These are phyloP conservation scores for Exsudoporus frostii DNA, from an alignment of 768 basidiomycete species.

Conservation along the genomic window DNA sequence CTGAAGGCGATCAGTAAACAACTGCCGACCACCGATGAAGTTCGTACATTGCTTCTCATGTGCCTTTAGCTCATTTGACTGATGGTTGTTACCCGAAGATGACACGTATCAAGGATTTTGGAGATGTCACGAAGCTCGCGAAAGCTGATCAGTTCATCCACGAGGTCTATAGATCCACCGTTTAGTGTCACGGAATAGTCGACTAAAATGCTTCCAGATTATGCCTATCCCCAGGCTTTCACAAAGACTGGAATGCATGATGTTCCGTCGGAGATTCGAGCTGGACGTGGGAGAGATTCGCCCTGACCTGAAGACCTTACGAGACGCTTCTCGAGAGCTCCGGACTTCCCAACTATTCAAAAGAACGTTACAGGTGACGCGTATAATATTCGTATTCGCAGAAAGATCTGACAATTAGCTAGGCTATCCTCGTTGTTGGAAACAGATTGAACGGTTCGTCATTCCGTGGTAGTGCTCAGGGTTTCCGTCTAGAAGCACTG, in stretches of 20 bases:
- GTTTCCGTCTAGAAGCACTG: slow-evolving; percentile 81
- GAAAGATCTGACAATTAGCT: neutral
- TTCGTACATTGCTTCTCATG: slow-evolving; percentile 22
- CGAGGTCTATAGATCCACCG: slow-evolving; percentile 48
- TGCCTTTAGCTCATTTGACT: neutral
- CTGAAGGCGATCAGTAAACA: slow-evolving; percentile 72
- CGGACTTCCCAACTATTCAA: slow-evolving; percentile 63
- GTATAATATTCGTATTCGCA: neutral
- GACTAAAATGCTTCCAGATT: slow-evolving; percentile 47
- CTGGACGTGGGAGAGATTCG: slow-evolving; percentile 80
- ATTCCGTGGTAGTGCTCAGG: slow-evolving; percentile 79
- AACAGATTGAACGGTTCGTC: slow-evolving; percentile 80
- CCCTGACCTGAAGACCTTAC: slow-evolving; percentile 73
- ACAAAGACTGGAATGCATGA: slow-evolving; percentile 75
- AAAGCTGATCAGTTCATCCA: slow-evolving; percentile 83
- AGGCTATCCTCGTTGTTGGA: slow-evolving; percentile 75
- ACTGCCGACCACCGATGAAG: slow-evolving; percentile 82
- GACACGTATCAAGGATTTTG: slow-evolving; percentile 63
- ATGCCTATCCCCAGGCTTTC: slow-evolving; percentile 72
- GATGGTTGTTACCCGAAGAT: slow-evolving; percentile 38
- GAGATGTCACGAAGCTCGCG: slow-evolving; percentile 68
- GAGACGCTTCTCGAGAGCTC: slow-evolving; percentile 68
- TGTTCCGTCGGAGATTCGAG: slow-evolving; percentile 79
- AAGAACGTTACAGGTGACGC: slow-evolving; percentile 58
- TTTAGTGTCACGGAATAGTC: neutral